phyloP scores from a whole-genome alignment of 2,329 filamentous ascomycete genomes.

The Nothophoma quercina region DNA sequence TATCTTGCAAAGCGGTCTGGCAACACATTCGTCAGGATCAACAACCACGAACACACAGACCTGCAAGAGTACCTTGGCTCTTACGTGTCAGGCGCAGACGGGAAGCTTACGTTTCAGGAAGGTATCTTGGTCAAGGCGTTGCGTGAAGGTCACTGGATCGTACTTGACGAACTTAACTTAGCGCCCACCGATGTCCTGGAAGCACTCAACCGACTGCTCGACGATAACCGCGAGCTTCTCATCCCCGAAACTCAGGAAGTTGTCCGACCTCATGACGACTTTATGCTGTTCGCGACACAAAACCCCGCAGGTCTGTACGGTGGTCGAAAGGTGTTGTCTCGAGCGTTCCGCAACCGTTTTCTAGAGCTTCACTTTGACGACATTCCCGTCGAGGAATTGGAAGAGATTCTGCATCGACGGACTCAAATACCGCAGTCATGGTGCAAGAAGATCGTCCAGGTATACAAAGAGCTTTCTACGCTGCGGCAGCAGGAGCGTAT shows the following conservation, averaged over 20 bases:
- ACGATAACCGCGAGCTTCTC: conserved; percentile 94
- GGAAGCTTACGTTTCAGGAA: conserved; percentile 89
- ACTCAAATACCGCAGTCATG: conserved; percentile 91
- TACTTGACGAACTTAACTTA: conserved; percentile 95
- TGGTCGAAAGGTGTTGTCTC: conserved; percentile 88
- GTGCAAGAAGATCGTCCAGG: conserved; percentile 87
- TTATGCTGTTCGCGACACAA: conserved; percentile 98
- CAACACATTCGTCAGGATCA: conserved; percentile 97
- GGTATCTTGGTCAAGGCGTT: conserved; percentile 92
- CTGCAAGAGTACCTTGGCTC: conserved; percentile 97
- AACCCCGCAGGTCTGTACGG: conserved; percentile 96
- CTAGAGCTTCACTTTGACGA: conserved; percentile 97
- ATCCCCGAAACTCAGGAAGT: conserved; percentile 97
- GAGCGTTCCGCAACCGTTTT: conserved; percentile 96
- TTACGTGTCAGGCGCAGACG: conserved; percentile 85
- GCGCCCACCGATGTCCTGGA: conserved; percentile 97
- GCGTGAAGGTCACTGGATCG: conserved; percentile 94
- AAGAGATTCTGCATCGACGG: conserved; percentile 87
- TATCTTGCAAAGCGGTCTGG: conserved; percentile 96
- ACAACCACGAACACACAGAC: conserved; percentile 99
- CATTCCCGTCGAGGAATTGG: conserved; percentile 92
- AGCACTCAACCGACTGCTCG: conserved; percentile 90
- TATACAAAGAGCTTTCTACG: conserved; percentile 91
- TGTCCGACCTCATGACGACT: conserved; percentile 89
- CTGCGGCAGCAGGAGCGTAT: conserved; percentile 88